Base-by-base conservation (phyloP, 345 rosid species). In the Sisymbrium altissimum region DNA sequence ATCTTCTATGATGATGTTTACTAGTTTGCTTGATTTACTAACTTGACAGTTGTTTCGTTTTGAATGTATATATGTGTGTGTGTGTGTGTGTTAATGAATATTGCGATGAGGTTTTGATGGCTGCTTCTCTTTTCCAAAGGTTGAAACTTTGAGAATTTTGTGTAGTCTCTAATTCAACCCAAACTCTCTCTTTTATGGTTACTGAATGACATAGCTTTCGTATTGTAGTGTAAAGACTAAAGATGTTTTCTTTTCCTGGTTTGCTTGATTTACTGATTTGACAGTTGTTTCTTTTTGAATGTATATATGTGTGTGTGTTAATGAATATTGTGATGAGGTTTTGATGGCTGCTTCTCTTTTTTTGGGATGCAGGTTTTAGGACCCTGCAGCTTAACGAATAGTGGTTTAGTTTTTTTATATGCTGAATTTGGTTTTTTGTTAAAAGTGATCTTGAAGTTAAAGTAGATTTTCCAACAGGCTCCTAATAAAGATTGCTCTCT, bases 401-500 rank as follows among this genome's bases (percentile, higher is more conserved):
- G 65, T 70, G 63, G 9, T 67, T 75, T 78, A 70, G 67, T 73
- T 74, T 41, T 62, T 62, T 55, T n/a, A 74, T 55, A 74, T 73
- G 72, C 83, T 49, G 7, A 68, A 72, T 75, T 72, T 80, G 15
- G 64, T 61, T 64, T n/a, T 62, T 79, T 80, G 71, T 70, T 73
- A 79, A 76, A 50, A 61, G 66, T 73, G 76, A 68, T 83, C 75
- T 68, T 27, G 19, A 67, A 81, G 82, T 41, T 79, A 48, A 81
- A 73, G 61, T 82, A 87, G 86, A 72, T 73, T 61, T 68, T 73
- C 87, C 87, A 73, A 84, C 82, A 82, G 84, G 68, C 77, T 83
- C 76, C 86, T 49, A 65, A 77, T 78, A 57, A 78, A 79, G 77
- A 66, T 68, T 78, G 29, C 66, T 71, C 69, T 48, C 61, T 69